These are phyloP conservation scores for Calonectria crousiana DNA, from an alignment of 2,329 filamentous ascomycete genomes.

Conservation along the genomic window DNA sequence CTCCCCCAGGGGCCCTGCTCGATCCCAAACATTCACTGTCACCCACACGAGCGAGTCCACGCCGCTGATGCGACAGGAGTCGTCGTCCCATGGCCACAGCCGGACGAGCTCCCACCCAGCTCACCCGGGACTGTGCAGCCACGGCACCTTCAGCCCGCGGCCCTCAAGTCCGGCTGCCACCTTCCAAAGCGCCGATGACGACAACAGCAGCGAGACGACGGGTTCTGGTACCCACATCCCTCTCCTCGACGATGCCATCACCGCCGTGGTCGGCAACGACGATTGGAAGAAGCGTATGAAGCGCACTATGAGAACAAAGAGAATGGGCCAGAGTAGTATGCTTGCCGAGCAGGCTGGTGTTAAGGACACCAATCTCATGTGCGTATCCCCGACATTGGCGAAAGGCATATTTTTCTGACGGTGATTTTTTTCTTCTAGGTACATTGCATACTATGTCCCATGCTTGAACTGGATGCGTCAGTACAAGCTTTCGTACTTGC, in stretches of 20 bases:
- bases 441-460: constrained; percentile 92
- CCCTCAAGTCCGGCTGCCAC: constrained; percentile 62
- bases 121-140: constrained; percentile 69
- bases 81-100: constrained; percentile 21
- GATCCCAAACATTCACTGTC: constrained; percentile 33
- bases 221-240: constrained; percentile 49
- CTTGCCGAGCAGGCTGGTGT: constrained; percentile 81
- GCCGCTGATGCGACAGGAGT: constrained; percentile 57
- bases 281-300: constrained; percentile 65
- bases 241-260: constrained; percentile 54
- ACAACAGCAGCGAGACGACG: constrained; percentile 49
- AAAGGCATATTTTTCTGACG: constrained; percentile 21
- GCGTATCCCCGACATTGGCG: constrained; percentile 46
- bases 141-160: constrained; percentile 83
- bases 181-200: constrained; percentile 43
- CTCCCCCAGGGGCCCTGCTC: constrained; percentile 38
- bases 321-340: constrained; percentile 78
- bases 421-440: constrained; percentile 67
- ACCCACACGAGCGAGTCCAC: constrained; percentile 59
- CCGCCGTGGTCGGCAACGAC: constrained; percentile 53
- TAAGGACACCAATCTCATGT: constrained; percentile 81
- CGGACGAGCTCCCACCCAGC: constrained; percentile 44
- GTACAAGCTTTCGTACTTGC: constrained; percentile 84
- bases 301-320: constrained; percentile 68
- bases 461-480: constrained; percentile 91